phyloP scores from a whole-genome alignment of 768 basidiomycete genomes.

The Mycena crocata region DNA sequence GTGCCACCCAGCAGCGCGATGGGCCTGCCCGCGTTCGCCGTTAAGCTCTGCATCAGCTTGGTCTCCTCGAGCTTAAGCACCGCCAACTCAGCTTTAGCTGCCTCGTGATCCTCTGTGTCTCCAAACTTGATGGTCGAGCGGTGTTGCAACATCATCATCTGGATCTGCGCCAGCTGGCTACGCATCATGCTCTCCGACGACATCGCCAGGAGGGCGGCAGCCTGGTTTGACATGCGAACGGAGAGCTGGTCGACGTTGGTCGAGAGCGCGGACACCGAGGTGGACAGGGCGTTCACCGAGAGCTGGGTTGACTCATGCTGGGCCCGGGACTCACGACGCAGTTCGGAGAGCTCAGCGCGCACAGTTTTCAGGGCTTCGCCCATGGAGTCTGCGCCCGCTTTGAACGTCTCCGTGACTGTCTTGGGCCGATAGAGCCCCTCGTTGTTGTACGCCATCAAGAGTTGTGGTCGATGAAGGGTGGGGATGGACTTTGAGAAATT shows the following conservation, averaged over 20 bases:
- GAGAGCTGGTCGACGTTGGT: neutral
- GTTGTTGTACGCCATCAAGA: neutral
- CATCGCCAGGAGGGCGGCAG: neutral
- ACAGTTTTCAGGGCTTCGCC: neutral
- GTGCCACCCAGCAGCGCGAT: neutral
- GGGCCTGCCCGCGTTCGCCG: neutral
- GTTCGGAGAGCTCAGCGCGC: neutral
- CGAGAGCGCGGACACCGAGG: neutral
- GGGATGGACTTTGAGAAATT: neutral
- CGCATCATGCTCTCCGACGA: neutral
- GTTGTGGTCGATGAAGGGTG: neutral
- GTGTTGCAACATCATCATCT: neutral
- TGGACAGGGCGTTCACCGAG: neutral
- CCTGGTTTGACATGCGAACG: neutral
- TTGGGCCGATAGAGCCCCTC: conserved; percentile 3
- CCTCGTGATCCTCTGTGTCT: neutral
- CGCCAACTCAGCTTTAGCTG: neutral
- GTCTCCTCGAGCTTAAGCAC: neutral
- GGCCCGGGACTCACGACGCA: neutral
- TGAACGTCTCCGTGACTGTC: neutral
- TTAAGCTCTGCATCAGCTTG: neutral
- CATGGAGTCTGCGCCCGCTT: conserved; percentile 1
- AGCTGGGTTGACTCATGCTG: conserved; percentile 1
- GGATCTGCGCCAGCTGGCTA: neutral
- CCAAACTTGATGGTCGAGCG: neutral